Evolutionary conservation across 2,329 filamentous ascomycete species (phyloP).

Genomic region (Scedosporium boydii): DNA sequence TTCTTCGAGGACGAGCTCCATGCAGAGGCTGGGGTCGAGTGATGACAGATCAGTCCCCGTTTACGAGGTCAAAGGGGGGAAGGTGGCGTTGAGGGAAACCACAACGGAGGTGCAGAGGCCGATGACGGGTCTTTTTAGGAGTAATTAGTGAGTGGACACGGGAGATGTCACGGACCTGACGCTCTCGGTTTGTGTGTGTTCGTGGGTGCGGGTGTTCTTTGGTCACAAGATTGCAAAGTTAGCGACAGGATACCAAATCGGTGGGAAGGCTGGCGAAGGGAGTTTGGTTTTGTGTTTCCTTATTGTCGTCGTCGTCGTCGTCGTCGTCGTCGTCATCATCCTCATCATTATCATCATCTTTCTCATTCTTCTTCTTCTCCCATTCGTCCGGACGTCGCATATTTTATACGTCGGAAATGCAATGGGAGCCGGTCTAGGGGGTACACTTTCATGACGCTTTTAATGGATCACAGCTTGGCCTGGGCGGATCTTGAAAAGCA

Average conservation of each 20-base stretch:
- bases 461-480: background rate
- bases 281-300: background rate
- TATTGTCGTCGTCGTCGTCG: background rate
- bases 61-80: conserved; percentile 6
- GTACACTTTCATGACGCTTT: background rate
- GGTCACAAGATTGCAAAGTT: background rate
- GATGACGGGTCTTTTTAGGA: conserved; percentile 5
- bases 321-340: background rate
- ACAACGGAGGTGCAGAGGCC: background rate
- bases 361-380: background rate
- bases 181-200: background rate
- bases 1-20: background rate
- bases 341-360: background rate
- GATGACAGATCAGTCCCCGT: conserved; percentile 3
- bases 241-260: conserved; percentile 1
- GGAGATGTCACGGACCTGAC: background rate
- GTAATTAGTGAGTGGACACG: background rate
- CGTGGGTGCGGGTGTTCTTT: background rate
- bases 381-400: too few relatives aligned
- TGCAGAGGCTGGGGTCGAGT: conserved; percentile 1
- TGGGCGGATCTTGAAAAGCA: background rate
- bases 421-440: background rate
- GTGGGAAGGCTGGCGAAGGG: background rate
- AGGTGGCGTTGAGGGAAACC: conserved; percentile 3
- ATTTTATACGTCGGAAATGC: background rate